These are phyloP conservation scores for Podaxis sp. DNA, from an alignment of 768 basidiomycete species.

Conservation along the genomic window DNA sequence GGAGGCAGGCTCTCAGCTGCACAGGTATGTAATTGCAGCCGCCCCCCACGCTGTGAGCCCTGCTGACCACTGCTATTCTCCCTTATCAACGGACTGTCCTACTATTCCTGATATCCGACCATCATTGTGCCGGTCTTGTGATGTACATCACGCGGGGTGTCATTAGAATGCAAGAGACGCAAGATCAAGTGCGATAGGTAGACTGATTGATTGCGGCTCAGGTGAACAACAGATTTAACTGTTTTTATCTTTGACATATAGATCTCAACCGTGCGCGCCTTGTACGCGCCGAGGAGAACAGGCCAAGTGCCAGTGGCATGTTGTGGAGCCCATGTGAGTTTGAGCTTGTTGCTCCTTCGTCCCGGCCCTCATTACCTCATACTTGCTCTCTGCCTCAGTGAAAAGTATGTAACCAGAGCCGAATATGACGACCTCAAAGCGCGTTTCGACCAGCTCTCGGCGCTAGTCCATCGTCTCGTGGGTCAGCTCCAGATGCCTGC, in stretches of 20 bases:
- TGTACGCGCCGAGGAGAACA: slow-evolving; percentile 81
- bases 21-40: slow-evolving; percentile 56
- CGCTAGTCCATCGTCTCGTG: slow-evolving; percentile 50
- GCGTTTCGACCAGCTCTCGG: slow-evolving; percentile 62
- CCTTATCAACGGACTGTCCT: slow-evolving; percentile 20
- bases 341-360: slow-evolving; percentile 20
- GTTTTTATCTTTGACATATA: slow-evolving; percentile 28
- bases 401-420: slow-evolving; percentile 77
- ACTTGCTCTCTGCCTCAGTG: slow-evolving; percentile 38
- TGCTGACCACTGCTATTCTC: slow-evolving; percentile 24
- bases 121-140: slow-evolving; percentile 24
- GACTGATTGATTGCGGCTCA: slow-evolving; percentile 25
- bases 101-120: slow-evolving; percentile 25
- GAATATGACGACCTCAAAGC: slow-evolving; percentile 77
- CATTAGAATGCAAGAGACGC: slow-evolving; percentile 76
- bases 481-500: slow-evolving; percentile 18
- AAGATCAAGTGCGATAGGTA: slow-evolving; percentile 90
- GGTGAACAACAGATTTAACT: slow-evolving; percentile 23
- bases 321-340: slow-evolving; percentile 78
- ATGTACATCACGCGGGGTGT: slow-evolving; percentile 28
- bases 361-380: slow-evolving; percentile 21
- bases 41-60: slow-evolving; percentile 22
- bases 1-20: slow-evolving; percentile 81
- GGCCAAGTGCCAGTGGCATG: slow-evolving; percentile 80
- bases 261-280: slow-evolving; percentile 79